Percentiles rank a stretch among this genome's conserved stretches.
phyloP scores from a whole-genome alignment of 495 filamentous ascomycete species.

The Pseudevernia furfuracea region DNA sequence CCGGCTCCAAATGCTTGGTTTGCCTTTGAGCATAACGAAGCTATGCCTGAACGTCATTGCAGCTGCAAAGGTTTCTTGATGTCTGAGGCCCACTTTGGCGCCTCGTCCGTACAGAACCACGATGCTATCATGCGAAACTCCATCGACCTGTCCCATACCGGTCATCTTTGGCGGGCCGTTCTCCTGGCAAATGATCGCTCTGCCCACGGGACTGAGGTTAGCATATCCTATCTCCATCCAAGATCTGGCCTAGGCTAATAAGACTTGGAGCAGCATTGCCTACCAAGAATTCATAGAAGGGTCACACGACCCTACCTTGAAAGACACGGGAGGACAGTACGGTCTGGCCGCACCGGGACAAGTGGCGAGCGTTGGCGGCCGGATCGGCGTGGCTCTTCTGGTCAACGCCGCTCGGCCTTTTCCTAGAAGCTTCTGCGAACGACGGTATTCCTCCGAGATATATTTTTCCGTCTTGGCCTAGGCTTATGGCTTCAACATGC shows the following conservation, averaged over 20 bases:
- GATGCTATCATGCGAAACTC: slow-evolving; percentile 7
- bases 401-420: not conserved
- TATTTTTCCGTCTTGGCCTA: not conserved
- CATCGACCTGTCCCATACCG: not conserved
- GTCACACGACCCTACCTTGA: not conserved
- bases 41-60: slow-evolving; percentile 43
- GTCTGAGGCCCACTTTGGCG: slow-evolving; percentile 50
- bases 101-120: slow-evolving; percentile 40
- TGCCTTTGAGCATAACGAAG: slow-evolving; percentile 17
- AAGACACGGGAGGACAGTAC: not conserved
- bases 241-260: too few species aligned
- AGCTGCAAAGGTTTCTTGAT: slow-evolving; percentile 38
- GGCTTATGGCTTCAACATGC: not conserved
- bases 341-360: not conserved
- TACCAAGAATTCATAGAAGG: not conserved
- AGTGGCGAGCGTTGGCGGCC: not conserved
- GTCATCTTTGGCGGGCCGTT: not conserved
- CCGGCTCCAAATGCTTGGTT: slow-evolving; percentile 9
- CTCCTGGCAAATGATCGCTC: not conserved
- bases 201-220: not conserved
- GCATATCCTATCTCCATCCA: not conserved
- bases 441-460: not conserved
- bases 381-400: not conserved
- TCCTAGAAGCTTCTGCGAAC: not conserved
- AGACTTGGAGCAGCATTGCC: not conserved